Percentiles rank a stretch among this genome's conserved stretches.
These are phyloP conservation scores for Zygosaccharomyces bisporus DNA, from an alignment of 805 yeast genomes.

Conservation along the genomic window DNA sequence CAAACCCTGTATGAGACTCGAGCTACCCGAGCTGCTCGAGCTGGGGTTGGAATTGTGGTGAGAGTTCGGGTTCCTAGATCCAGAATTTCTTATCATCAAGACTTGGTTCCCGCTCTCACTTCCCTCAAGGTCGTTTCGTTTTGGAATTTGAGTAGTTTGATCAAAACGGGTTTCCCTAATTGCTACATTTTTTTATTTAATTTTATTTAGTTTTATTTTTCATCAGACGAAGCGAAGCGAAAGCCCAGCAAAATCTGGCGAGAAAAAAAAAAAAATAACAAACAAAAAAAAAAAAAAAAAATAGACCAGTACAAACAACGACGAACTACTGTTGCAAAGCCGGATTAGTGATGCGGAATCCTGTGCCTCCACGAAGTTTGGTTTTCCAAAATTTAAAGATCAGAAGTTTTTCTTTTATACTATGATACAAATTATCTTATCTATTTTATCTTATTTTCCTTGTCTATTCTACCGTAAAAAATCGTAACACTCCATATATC, in stretches of 20 bases:
- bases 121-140: neutral
- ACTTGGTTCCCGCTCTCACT: slow-evolving; percentile 3
- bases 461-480: slow-evolving; percentile 1
- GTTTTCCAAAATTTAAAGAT: too few species aligned
- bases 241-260: slow-evolving; percentile 4
- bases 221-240: neutral
- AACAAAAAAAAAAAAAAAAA: slow-evolving; percentile 1
- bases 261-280: neutral
- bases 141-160: neutral
- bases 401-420: too few species aligned
- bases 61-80: slow-evolving; percentile 14
- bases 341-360: too few species aligned
- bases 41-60: slow-evolving; percentile 8
- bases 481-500: neutral
- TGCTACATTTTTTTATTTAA: neutral
- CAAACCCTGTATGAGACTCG: slow-evolving; percentile 29
- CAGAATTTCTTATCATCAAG: slow-evolving; percentile 15
- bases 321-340: too few species aligned
- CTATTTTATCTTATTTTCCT: too few species aligned
- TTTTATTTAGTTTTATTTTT: slow-evolving; percentile 4
- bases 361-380: neutral
- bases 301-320: neutral
- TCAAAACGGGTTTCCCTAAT: slow-evolving; percentile 4
- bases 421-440: neutral
- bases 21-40: slow-evolving; percentile 20